These are phyloP conservation scores for Eragrostis tef DNA, from an alignment of 202 grass and related monocot species.

Conservation along the genomic window DNA sequence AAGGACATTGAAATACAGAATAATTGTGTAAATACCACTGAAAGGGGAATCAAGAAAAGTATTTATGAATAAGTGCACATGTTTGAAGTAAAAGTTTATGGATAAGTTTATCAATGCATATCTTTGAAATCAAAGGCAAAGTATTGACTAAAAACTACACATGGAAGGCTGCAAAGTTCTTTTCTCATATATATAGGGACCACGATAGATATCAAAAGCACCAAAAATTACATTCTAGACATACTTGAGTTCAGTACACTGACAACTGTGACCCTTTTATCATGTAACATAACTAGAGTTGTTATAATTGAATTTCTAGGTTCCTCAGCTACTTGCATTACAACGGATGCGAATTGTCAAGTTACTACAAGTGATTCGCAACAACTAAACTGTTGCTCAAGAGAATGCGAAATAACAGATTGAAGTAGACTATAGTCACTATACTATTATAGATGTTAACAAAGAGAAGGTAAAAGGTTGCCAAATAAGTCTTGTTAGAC, in stretches of 20 bases:
- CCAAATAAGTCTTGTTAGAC: not conserved
- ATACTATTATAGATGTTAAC: not conserved
- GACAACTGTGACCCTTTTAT: not conserved
- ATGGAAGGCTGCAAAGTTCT: not conserved
- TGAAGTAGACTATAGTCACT: not conserved
- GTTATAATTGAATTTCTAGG: not conserved
- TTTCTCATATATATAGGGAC: not conserved
- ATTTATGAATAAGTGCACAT: not conserved
- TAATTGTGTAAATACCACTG: slow-evolving; percentile 3
- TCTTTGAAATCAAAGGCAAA: not conserved
- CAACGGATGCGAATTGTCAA: slow-evolving; percentile 21
- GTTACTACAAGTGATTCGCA: not conserved
- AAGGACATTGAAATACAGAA: slow-evolving; percentile 11
- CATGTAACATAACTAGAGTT: not conserved
- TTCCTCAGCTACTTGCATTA: not conserved
- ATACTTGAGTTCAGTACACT: not conserved
- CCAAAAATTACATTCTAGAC: not conserved
- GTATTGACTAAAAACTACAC: not conserved
- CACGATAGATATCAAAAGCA: not conserved
- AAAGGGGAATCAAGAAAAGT: not conserved
- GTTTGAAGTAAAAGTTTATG: not conserved
- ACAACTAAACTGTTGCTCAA: not conserved
- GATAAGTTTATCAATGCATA: not conserved
- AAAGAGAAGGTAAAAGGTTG: slow-evolving; percentile 5
- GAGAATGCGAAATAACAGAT: not conserved